Base-by-base conservation (phyloP, 495 filamentous ascomycete species). In the Mytilinidion resinicola region DNA sequence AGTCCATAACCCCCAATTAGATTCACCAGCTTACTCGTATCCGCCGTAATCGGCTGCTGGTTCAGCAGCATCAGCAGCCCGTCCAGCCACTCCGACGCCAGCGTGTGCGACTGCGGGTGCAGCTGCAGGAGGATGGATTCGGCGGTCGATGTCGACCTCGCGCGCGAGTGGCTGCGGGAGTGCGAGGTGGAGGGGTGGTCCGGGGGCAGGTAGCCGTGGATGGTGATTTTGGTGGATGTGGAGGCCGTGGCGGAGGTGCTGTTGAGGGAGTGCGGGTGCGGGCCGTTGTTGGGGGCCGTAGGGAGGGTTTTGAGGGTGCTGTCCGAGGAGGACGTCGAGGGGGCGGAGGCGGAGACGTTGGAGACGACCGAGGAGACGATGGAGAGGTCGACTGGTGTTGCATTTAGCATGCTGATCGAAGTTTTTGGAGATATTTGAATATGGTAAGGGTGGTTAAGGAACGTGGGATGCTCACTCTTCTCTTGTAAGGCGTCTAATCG, bases 31-130 rank as follows among this genome's bases (percentile, higher is more conserved):
- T 91, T 93, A 63, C 83, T 88, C 6, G 93, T 97, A 71, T 97
- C 92, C 19, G 88, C 80, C n/a, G 95, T 99, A 71, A 99, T 96
- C 10, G 93, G 93, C 42, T 91, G 84, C 69, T 99, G 93, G 68
- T 91, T 89, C 34, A 99, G 78, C 41, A 99, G 74, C 91, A 99
- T 95, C 21, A 96, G 81, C 50, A 99, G 73, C 1, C 95, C 95
- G 69, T 99, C 95, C 0, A 97, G 75, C 93, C 93, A 99, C 72
- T 99, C 95, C 1, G 91, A 91, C 10, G 93, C 95, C 20, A 91
- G 69, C 58, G 82, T 88, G 64, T 93, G 88, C 33, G 85, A 86
- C 46, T 84, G 76, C 4, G 95, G 91, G 59, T 89, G 82, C n/a
- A 99, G 79, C 8, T 82, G 87, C 47, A 99, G 77, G 8, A 97